Conservation (phyloP, 2,329 filamentous ascomycete species). For the Rugonectria rugulosa region DNA sequence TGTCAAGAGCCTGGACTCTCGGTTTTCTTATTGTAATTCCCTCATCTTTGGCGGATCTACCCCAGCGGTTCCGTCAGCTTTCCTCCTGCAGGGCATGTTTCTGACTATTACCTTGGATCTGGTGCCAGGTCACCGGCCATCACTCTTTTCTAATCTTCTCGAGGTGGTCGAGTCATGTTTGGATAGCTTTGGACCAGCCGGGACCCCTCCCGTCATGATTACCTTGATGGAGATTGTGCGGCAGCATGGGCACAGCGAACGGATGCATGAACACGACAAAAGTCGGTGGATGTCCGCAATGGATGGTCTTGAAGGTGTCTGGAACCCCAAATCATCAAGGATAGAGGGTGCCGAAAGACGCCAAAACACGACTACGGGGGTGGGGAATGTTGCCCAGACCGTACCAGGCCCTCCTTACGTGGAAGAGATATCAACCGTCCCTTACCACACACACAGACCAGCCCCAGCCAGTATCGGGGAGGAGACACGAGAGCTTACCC, state of each 20-base stretch:
- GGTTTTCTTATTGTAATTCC: slow-evolving; percentile 50
- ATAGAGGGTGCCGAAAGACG: slow-evolving; percentile 31
- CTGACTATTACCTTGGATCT: slow-evolving; percentile 46
- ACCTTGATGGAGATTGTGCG: slow-evolving; percentile 47
- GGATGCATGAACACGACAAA: slow-evolving; percentile 45
- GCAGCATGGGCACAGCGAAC: slow-evolving; percentile 38
- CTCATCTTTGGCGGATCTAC: slow-evolving; percentile 46
- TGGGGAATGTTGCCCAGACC: slow-evolving; percentile 28
- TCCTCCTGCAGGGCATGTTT: slow-evolving; percentile 48
- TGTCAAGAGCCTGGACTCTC: slow-evolving; percentile 43
- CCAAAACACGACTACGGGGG: slow-evolving; percentile 23
- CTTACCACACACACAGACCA: slow-evolving; percentile 33
- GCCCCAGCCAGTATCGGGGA: slow-evolving; percentile 32
- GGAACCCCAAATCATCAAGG: slow-evolving; percentile 30
- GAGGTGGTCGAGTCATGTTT: slow-evolving; percentile 46
- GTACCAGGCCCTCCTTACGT: slow-evolving; percentile 30
- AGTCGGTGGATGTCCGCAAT: slow-evolving; percentile 42
- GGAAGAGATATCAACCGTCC: slow-evolving; percentile 40
- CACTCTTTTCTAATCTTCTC: slow-evolving; percentile 46
- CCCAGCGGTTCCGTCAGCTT: slow-evolving; percentile 45
- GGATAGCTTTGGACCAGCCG: slow-evolving; percentile 42
- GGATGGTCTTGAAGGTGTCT: slow-evolving; percentile 38
- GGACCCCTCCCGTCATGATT: slow-evolving; percentile 46
- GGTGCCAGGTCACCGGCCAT: slow-evolving; percentile 42
- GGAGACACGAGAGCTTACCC: slow-evolving; percentile 31